These are phyloP conservation scores for Nectriaceae sp. DNA, from an alignment of 2,329 filamentous ascomycete genomes.

Conservation along the genomic window DNA sequence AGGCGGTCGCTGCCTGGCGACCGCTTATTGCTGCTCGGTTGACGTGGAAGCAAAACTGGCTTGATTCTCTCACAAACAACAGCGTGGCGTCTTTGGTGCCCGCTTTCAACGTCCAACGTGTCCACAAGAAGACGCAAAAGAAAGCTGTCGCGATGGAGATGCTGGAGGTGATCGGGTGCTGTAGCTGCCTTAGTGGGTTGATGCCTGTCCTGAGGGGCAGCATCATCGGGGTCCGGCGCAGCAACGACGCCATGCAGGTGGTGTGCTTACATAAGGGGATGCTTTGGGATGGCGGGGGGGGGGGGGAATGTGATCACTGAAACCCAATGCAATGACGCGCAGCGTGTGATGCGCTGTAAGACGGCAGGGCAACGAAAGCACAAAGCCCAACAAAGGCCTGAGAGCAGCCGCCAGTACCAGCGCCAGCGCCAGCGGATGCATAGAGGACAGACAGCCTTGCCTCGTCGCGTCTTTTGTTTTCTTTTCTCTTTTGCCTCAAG, in stretches of 20 bases:
- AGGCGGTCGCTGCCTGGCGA: constrained; percentile 26
- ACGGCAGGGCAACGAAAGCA: no score
- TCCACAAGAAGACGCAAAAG: neutral
- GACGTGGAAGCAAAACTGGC: neutral
- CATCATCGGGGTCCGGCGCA: no score
- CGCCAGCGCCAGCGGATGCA: neutral
- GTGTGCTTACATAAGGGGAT: no score
- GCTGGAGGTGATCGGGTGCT: no score
- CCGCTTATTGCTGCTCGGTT: neutral
- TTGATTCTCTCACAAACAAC: neutral
- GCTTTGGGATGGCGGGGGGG: no score
- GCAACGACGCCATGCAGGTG: no score
- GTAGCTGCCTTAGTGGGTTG: neutral
- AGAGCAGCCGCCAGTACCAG: neutral
- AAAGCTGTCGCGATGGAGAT: no score
- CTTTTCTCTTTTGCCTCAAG: constrained; percentile 6
- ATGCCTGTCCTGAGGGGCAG: neutral
- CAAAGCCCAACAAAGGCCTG: no score
- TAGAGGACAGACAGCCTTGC: neutral
- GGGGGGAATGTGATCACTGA: no score
- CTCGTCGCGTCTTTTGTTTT: neutral
- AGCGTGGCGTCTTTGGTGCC: neutral
- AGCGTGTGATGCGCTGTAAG: no score
- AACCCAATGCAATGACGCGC: no score
- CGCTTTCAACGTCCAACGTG: neutral